A percentile compares a stretch with the other conserved stretches of the same genome.
phyloP scores from a whole-genome alignment of 2,329 filamentous ascomycete genomes.

The Tolypocladium paradoxum region DNA sequence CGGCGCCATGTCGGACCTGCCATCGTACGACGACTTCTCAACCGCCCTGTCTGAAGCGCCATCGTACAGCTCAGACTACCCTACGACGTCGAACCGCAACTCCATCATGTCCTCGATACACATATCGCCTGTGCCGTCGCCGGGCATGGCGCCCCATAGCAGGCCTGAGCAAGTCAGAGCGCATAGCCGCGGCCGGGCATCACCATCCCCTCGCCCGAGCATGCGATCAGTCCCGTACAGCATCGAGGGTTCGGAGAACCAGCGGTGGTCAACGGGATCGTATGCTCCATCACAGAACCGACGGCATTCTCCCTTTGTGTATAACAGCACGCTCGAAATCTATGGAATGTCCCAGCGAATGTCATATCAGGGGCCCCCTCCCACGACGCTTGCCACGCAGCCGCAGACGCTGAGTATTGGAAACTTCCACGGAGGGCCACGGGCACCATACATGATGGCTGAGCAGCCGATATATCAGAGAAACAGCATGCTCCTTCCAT shows the following conservation, averaged over 20 bases:
- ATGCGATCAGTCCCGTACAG: conserved; percentile 61
- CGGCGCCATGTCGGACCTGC: conserved; percentile 54
- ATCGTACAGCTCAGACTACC: conserved; percentile 57
- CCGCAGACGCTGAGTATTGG: conserved; percentile 42
- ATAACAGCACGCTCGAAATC: conserved; percentile 49
- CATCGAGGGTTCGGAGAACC: conserved; percentile 54
- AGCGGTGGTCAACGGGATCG: conserved; percentile 70
- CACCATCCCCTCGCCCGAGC: conserved; percentile 58
- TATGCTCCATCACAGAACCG: conserved; percentile 48
- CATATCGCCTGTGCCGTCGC: conserved; percentile 62
- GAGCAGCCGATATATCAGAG: conserved; percentile 39
- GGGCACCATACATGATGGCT: conserved; percentile 43
- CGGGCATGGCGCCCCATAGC: conserved; percentile 50
- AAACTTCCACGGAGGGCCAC: conserved; percentile 44
- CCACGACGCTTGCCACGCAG: conserved; percentile 27
- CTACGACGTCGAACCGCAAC: conserved; percentile 54
- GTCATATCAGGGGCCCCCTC: conserved; percentile 27
- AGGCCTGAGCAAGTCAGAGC: conserved; percentile 51
- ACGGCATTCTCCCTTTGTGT: conserved; percentile 50
- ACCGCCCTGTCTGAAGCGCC: conserved; percentile 55
- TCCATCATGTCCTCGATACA: conserved; percentile 62
- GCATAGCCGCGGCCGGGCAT: conserved; percentile 59
- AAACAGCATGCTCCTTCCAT: conserved; percentile 48
- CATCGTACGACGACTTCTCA: conserved; percentile 62
- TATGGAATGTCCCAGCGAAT: conserved; percentile 47